Percentiles rank a stretch among this genome's conserved stretches.
Conservation (phyloP, 2,329 filamentous ascomycete species). For the Diaporthe longicolla region DNA sequence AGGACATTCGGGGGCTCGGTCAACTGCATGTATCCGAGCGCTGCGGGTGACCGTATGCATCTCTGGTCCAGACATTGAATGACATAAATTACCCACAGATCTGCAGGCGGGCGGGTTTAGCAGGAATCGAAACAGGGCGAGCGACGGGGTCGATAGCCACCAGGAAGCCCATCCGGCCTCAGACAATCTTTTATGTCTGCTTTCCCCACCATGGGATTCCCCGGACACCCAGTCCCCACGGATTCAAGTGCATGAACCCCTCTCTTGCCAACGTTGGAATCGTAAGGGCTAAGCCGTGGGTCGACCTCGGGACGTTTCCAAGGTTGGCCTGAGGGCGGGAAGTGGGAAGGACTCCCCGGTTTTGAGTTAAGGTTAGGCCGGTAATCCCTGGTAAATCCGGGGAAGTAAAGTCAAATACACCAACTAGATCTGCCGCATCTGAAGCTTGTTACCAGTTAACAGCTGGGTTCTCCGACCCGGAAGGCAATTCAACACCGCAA, state of each 20-base stretch:
- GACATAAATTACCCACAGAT: conserved; percentile 1
- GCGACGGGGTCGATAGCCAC: background rate
- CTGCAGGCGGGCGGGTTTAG: background rate
- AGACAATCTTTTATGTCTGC: background rate
- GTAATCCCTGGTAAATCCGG: background rate
- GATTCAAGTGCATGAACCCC: background rate
- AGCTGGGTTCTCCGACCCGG: no score
- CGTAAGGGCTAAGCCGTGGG: background rate
- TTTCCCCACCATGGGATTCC: background rate
- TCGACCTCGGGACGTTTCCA: no score
- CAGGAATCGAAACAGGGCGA: background rate
- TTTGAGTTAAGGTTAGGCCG: background rate
- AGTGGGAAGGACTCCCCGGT: background rate
- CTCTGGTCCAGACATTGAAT: background rate
- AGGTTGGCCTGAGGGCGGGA: background rate
- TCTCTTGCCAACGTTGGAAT: no score
- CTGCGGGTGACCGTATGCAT: background rate
- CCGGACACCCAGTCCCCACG: background rate
- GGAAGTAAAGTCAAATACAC: background rate
- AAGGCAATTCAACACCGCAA: no score
- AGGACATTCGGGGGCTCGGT: conserved; percentile 11
- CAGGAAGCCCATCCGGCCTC: background rate
- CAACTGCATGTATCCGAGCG: background rate
- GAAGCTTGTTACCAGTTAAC: no score
- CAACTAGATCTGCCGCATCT: no score